Percentiles rank a stretch among this genome's conserved stretches.
These are phyloP conservation scores for Coriaria nepalensis DNA, from an alignment of 306 rosid species.

Conservation along the genomic window DNA sequence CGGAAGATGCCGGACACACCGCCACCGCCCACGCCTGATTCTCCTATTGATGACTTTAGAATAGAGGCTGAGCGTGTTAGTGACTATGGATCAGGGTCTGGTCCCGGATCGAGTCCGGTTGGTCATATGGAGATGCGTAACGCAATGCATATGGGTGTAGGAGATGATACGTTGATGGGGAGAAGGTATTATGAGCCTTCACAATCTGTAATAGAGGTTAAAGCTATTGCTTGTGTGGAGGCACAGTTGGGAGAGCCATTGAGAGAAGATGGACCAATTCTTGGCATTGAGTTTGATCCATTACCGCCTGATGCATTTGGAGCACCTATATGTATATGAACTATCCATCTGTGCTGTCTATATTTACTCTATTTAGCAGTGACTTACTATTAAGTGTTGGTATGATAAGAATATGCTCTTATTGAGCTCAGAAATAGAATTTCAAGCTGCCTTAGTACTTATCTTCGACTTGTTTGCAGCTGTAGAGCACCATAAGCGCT, in stretches of 20 bases:
- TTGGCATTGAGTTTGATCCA: conserved; percentile 84
- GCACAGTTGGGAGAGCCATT: conserved; percentile 87
- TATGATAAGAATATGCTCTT: too few relatives aligned
- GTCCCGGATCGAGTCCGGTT: conserved; percentile 74
- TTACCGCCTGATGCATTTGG: conserved; percentile 98
- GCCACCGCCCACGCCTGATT: conserved; percentile 29
- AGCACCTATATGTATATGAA: conserved; percentile 61
- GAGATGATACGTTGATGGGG: conserved; percentile 26
- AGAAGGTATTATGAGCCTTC: conserved; percentile 60
- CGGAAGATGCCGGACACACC: conserved; percentile 23
- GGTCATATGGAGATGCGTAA: conserved; percentile 48
- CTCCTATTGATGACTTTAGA: conserved; percentile 53
- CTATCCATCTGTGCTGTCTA: conserved; percentile 2
- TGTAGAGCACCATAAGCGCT: conserved; percentile 70
- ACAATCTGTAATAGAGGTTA: conserved; percentile 55
- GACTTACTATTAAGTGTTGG: too few relatives aligned
- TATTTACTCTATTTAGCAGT: too few relatives aligned
- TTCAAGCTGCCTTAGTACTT: too few relatives aligned
- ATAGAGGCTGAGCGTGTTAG: conserved; percentile 40
- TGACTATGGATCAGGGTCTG: conserved; percentile 91
- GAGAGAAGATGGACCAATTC: conserved; percentile 84
- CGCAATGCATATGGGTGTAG: conserved; percentile 32
- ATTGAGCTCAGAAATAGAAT: too few relatives aligned
- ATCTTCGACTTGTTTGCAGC: conserved; percentile 14
- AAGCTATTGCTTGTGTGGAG: conserved; percentile 91